phyloP scores from a whole-genome alignment of 2,329 filamentous ascomycete species.

The Xylaria sp. region DNA sequence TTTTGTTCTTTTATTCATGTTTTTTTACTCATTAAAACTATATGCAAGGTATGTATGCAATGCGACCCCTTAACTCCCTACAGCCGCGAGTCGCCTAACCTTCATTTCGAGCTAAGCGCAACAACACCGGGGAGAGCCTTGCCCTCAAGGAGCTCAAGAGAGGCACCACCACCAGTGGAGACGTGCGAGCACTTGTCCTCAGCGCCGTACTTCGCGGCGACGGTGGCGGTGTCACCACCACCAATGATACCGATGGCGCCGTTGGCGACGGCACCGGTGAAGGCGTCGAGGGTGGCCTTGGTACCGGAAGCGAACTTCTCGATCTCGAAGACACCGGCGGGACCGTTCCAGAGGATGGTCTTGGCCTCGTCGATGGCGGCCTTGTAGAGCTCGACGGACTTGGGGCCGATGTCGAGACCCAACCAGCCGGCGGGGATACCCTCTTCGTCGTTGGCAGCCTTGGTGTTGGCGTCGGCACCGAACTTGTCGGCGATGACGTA shows the following conservation, averaged over 20 bases:
- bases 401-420: constrained; percentile 89
- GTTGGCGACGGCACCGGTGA: constrained; percentile 69
- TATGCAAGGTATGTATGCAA: background rate
- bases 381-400: constrained; percentile 86
- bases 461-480: constrained; percentile 72
- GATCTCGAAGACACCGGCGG: constrained; percentile 95
- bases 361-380: constrained; percentile 79
- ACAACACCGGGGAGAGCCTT: constrained; percentile 93
- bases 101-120: constrained; percentile 76
- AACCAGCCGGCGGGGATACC: constrained; percentile 97
- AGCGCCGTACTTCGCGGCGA: constrained; percentile 92
- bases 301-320: constrained; percentile 90
- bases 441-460: constrained; percentile 75
- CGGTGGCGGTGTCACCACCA: constrained; percentile 95
- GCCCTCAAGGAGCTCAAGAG: constrained; percentile 92
- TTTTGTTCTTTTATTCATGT: background rate
- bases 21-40: background rate
- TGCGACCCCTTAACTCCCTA: constrained; percentile 1
- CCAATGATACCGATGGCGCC: constrained; percentile 98
- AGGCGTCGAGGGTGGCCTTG: constrained; percentile 85
- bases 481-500: constrained; percentile 98
- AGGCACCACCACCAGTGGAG: constrained; percentile 92
- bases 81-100: constrained; percentile 11
- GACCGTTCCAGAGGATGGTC: constrained; percentile 99
- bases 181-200: constrained; percentile 98